phyloP scores from a whole-genome alignment of 176 grass and related monocot species.

The Phoenix dactylifera region DNA sequence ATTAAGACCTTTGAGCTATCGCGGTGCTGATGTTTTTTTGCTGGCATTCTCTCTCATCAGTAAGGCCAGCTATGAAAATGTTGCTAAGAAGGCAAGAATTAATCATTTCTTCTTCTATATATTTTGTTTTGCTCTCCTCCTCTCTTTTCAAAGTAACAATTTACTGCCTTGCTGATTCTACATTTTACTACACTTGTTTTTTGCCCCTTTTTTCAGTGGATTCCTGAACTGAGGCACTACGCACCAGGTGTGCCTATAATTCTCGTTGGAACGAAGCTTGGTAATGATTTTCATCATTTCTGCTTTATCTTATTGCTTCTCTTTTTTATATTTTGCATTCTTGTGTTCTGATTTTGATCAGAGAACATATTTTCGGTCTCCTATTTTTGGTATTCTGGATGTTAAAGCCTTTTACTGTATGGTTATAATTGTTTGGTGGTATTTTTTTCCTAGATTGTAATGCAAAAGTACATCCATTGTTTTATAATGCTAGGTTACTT shows the following conservation, averaged over 20 bases:
- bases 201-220: slow-evolving; percentile 44
- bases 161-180: neutral
- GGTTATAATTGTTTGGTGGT: too few relatives aligned
- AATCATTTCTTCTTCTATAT: slow-evolving; percentile 2
- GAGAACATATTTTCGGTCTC: too few relatives aligned
- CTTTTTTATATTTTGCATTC: slow-evolving; percentile 3
- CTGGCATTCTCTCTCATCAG: slow-evolving; percentile 78
- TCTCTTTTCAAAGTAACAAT: neutral
- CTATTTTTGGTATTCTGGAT: too few relatives aligned
- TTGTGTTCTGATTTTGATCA: neutral
- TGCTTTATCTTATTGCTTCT: neutral
- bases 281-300: slow-evolving; percentile 26
- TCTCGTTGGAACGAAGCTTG: slow-evolving; percentile 85
- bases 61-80: slow-evolving; percentile 73
- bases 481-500: too few relatives aligned
- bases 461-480: too few relatives aligned
- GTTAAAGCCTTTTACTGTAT: too few relatives aligned
- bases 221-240: slow-evolving; percentile 68
- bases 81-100: slow-evolving; percentile 68
- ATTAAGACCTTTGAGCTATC: slow-evolving; percentile 71
- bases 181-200: neutral
- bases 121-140: neutral
- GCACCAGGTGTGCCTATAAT: slow-evolving; percentile 58
- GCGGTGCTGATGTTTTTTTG: slow-evolving; percentile 72
- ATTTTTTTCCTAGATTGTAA: too few relatives aligned